Base-by-base conservation (phyloP, 1,284 basidiomycete genomes). In the Cystobasidiaceae sp. region DNA sequence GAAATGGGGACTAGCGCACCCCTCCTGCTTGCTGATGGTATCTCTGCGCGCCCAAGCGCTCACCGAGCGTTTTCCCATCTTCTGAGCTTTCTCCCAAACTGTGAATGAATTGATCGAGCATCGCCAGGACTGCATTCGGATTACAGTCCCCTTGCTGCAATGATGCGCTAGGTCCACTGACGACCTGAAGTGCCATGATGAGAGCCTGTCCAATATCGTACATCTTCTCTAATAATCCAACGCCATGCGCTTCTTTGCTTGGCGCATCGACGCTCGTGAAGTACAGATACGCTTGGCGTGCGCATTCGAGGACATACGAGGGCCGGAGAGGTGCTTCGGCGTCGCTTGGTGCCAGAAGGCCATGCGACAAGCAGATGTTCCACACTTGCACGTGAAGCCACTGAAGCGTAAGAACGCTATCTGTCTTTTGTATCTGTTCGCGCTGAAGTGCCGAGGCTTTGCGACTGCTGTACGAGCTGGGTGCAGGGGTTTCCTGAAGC, bases 191-290 rank as follows among this genome's bases (percentile, higher is more conserved):
- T 17, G 43, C 43, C 25, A 19, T 44, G 5, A 44, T 23, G 9
- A 56, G n/a, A n/a, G 52, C 52, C 34, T 39, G 32, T 8, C 34
- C 52, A 27, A 56, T 56, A 27, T 56, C 52, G 34, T 27, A 56
- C 23, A 56, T 9, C 21, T 56, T 56, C 9, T 56, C 52, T 21
- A 56, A 23, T 8, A 56, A 25, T 8, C 52, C 52, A 19, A 56
- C 39, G 21, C 52, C 52, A 23, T 56, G 52, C 33, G 52, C 52
- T 37, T 56, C 52, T 41, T 37, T 37, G 25, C 34, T 41, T 15
- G 52, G 27, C 5, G 34, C 27, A 28, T 37, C 34, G 21, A 37
- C 39, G 2, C n/a, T 37, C 28, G 28, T 25, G 27, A 39, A 37
- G 9, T 28, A 27, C 25, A 39, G 34, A 41, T 43, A 41, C 19